Percentiles rank a stretch among this genome's conserved stretches.
Conservation (phyloP, 2,329 filamentous ascomycete species). For the Sporothrix variecibatus region DNA sequence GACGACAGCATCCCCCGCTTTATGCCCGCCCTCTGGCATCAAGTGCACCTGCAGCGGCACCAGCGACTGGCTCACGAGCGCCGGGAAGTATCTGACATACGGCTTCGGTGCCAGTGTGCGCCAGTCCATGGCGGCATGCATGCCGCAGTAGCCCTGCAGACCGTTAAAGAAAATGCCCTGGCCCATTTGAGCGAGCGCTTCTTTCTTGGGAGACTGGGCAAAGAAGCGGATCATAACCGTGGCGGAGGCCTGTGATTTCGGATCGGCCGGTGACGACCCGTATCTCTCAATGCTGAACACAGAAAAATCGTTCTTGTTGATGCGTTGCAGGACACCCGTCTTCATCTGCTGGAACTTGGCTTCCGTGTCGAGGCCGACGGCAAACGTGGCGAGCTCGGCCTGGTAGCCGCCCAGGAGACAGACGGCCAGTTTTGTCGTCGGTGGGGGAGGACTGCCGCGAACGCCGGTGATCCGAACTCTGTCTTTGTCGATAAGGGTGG, state of each 20-base stretch:
- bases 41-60: slow-evolving; percentile 27
- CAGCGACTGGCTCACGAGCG: slow-evolving; percentile 28
- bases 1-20: not conserved
- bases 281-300: slow-evolving; percentile 38
- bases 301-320: slow-evolving; percentile 35
- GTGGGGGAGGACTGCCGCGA: slow-evolving; percentile 47
- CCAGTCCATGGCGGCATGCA: slow-evolving; percentile 42
- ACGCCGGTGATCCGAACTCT: slow-evolving; percentile 44
- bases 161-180: slow-evolving; percentile 26
- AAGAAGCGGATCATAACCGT: slow-evolving; percentile 48
- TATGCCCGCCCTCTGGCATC: not conserved
- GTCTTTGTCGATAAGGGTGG: not conserved
- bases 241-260: slow-evolving; percentile 40
- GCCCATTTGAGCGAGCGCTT: slow-evolving; percentile 27
- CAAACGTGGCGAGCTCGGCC: slow-evolving; percentile 34
- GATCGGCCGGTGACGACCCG: slow-evolving; percentile 33
- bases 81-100: slow-evolving; percentile 41
- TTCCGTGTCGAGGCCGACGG: slow-evolving; percentile 35
- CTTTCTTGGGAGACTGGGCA: slow-evolving; percentile 37
- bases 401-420: slow-evolving; percentile 40
- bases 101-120: slow-evolving; percentile 40
- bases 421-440: slow-evolving; percentile 54
- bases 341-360: slow-evolving; percentile 36
- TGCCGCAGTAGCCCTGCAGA: slow-evolving; percentile 37
- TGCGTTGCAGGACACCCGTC: slow-evolving; percentile 35